Base-by-base conservation (phyloP, 805 yeast species). In the Debaryomyces tyrocola region DNA sequence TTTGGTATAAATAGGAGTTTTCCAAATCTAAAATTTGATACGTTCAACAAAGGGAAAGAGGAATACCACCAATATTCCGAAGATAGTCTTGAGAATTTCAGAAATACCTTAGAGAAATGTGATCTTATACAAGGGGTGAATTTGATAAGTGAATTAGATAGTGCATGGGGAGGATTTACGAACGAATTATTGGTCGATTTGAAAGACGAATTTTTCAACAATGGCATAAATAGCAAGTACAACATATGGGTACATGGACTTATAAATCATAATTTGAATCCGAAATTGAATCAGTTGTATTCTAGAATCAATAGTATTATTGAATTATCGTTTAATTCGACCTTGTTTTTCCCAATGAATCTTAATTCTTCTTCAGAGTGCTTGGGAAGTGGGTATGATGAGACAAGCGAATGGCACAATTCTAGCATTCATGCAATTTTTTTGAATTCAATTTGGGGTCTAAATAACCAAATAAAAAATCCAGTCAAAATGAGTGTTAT, bases 141-240 rank as follows among this genome's bases (percentile, higher is more conserved):
- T 53, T 41, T 88, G 0, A 57, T 84, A 2, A 78, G 86, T 0
- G 96, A 90, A 43, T 53, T 84, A 3, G 96, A 88, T 58, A 74
- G 81, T 18, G 87, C 85, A 0, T 92, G 98, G 98, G 85, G 90
- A 41, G 96, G 96, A 0, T 82, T 87, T 54, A 64, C 87, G 4
- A 61, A 67, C 35, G 73, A 74, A 39, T 53, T 83, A 50, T 47
- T 90, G 20, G 56, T 66, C n/a, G 77, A 74, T 6, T 42, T 90
- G 15, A 72, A 79, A 45, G 97, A 91, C 59, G 95, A 88, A 55
- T 84, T 78, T 54, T 69, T 84, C 54, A 69, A 67, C 37, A 63
- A 60, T 41, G 73, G 71, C 28, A 54, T 58, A 12, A 60, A 58
- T 40, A 64, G 60, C 48, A 73, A 71, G 48, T 54, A 67, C 45